Evolutionary conservation across 805 yeast genomes (phyloP).

Genomic region (Barnettozyma vustinii): DNA sequence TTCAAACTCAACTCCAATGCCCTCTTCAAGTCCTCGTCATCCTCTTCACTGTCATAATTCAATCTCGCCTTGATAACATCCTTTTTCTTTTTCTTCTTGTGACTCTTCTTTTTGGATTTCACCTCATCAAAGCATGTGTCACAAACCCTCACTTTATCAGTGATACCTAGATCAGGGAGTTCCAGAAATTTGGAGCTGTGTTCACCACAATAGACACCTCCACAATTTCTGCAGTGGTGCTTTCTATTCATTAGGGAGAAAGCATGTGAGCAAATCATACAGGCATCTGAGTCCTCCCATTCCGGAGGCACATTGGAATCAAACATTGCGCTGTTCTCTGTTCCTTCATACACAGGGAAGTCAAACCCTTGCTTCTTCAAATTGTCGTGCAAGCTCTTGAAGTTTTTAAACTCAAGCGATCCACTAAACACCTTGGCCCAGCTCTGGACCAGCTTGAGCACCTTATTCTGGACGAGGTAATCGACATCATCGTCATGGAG

Average conservation of each 20-base stretch:
- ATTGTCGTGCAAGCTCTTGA: slow-evolving; percentile 53
- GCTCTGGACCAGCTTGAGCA: slow-evolving; percentile 62
- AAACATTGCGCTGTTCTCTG: slow-evolving; percentile 45
- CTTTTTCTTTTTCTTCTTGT: slow-evolving; percentile 22
- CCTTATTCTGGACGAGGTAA: slow-evolving; percentile 50
- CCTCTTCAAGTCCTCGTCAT: slow-evolving; percentile 68
- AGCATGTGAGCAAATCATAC: slow-evolving; percentile 84
- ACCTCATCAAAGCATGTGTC: slow-evolving; percentile 77
- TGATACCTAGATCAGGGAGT: slow-evolving; percentile 79
- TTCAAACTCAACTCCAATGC: slow-evolving; percentile 78
- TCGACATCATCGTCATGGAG: slow-evolving; percentile 37
- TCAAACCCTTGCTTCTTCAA: slow-evolving; percentile 57
- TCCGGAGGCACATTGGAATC: slow-evolving; percentile 95
- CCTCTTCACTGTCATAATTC: slow-evolving; percentile 45
- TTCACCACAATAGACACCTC: slow-evolving; percentile 84
- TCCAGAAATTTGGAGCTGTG: slow-evolving; percentile 74
- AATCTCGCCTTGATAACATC: slow-evolving; percentile 24
- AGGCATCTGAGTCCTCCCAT: slow-evolving; percentile 93
- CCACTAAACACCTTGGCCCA: slow-evolving; percentile 74
- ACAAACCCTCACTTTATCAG: slow-evolving; percentile 88
- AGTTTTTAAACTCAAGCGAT: slow-evolving; percentile 60
- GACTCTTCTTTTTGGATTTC: slow-evolving; percentile 31
- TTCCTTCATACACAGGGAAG: slow-evolving; percentile 48
- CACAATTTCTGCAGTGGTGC: slow-evolving; percentile 96
- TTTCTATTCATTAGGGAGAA: slow-evolving; percentile 83